A percentile compares a stretch with the other conserved stretches of the same genome.
These are phyloP conservation scores for Orbilia oligospora DNA, from an alignment of 2,329 filamentous ascomycete species.

Conservation along the genomic window DNA sequence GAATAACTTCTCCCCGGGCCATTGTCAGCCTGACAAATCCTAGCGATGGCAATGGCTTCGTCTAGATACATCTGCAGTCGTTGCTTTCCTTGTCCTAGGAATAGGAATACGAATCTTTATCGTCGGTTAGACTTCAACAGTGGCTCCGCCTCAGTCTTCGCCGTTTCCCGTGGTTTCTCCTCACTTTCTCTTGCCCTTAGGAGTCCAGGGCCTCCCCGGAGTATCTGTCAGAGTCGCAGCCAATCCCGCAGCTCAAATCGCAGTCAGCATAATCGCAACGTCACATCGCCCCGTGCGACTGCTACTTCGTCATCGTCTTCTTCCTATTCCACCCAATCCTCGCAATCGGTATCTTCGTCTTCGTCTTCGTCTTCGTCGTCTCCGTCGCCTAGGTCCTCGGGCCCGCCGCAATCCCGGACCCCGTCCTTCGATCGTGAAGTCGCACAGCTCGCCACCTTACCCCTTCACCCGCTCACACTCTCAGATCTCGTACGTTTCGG, in stretches of 20 bases:
- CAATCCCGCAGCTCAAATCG: conserved; percentile 17
- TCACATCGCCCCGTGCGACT: conserved; percentile 49
- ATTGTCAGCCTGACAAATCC: conserved; percentile 46
- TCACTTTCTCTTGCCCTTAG: too few species aligned
- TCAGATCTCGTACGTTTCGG: conserved; percentile 87
- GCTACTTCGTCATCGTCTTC: conserved; percentile 48
- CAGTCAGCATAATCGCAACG: conserved; percentile 48
- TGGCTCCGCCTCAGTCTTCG: conserved; percentile 48
- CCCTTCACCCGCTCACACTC: conserved; percentile 85
- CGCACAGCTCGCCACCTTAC: conserved; percentile 80
- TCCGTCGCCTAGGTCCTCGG: conserved; percentile 22
- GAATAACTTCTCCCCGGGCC: conserved; percentile 1
- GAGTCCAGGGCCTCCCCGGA: conserved; percentile 39
- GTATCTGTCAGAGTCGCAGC: conserved; percentile 31
- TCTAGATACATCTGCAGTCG: conserved; percentile 33
- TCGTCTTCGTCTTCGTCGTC: conserved; percentile 26
- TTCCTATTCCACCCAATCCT: conserved; percentile 33
- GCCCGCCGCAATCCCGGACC: conserved; percentile 42
- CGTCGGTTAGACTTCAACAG: neutral
- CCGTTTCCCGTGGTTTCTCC: conserved; percentile 48
- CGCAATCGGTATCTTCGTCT: conserved; percentile 31
- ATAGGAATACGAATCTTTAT: conserved; percentile 16
- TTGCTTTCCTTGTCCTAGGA: conserved; percentile 38
- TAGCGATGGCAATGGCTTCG: conserved; percentile 41
- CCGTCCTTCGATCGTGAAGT: conserved; percentile 72